Conservation (phyloP, 225 moss, liverwort and hornwort genomes). For the Marchantia polymorpha region DNA sequence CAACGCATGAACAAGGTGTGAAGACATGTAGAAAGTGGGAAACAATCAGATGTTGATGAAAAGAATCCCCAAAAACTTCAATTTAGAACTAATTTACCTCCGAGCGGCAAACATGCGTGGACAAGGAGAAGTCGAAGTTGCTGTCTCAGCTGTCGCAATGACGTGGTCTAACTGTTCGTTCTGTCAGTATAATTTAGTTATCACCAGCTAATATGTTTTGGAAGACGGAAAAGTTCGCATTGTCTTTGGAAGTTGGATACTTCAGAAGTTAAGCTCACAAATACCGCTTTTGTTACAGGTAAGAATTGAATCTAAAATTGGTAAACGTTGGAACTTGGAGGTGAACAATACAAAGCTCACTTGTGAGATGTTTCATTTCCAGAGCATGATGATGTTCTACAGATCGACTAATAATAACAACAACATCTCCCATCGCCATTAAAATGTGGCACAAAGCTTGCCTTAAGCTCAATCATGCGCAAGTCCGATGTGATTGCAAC, state of each 20-base stretch:
- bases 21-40: no score
- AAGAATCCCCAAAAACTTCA: no score
- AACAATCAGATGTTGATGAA: no score
- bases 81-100: no score
- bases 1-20: no score
- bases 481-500: constrained; percentile 54
- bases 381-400: constrained; percentile 46
- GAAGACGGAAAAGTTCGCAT: background rate
- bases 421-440: constrained; percentile 61
- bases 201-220: background rate
- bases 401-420: constrained; percentile 36
- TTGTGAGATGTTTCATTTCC: constrained; percentile 13
- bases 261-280: no score
- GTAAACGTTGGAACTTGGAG: no score
- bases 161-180: background rate
- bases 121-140: constrained; percentile 92
- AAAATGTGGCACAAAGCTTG: constrained; percentile 55
- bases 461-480: constrained; percentile 70
- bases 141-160: constrained; percentile 73
- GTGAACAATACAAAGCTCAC: no score
- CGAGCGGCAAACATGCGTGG: no score
- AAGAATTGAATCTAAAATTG: no score
- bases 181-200: background rate
- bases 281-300: background rate
- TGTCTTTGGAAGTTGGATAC: no score